These are phyloP conservation scores for Coniochaeta ligniaria DNA, from an alignment of 2,329 filamentous ascomycete genomes.

Conservation along the genomic window DNA sequence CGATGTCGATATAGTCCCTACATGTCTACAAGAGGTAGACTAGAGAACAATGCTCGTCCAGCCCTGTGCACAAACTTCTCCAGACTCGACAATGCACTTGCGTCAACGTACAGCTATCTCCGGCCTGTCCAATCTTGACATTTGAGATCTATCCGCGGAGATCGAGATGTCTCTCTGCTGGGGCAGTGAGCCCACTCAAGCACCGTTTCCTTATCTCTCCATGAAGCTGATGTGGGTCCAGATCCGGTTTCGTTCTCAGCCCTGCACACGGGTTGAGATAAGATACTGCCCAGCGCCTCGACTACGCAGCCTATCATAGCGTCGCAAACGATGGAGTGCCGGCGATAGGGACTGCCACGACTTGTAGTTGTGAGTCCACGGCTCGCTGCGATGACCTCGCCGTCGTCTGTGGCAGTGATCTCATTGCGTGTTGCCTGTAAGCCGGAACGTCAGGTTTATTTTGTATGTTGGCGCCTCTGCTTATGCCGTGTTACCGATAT, in stretches of 20 bases:
- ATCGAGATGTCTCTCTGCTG: not conserved
- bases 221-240: not conserved
- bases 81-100: not conserved
- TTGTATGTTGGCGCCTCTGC: not conserved
- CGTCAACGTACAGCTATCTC: not conserved
- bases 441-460: not conserved
- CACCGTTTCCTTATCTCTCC: slow-evolving; percentile 1
- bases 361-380: too few species aligned
- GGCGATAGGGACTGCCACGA: not conserved
- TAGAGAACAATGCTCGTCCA: not conserved
- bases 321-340: not conserved
- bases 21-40: not conserved
- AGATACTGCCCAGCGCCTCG: not conserved
- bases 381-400: not conserved
- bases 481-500: not conserved
- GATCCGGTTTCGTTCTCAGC: not conserved
- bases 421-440: not conserved
- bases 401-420: not conserved
- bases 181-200: not conserved
- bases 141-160: not conserved
- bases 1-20: not conserved
- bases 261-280: not conserved
- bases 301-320: not conserved
- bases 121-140: not conserved
- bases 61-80: not conserved